Evolutionary conservation across 192 early-diverging fungal species (phyloP), one percentile per base, ranked within the genome.

Genomic region (Backusella morwellensis): DNA sequence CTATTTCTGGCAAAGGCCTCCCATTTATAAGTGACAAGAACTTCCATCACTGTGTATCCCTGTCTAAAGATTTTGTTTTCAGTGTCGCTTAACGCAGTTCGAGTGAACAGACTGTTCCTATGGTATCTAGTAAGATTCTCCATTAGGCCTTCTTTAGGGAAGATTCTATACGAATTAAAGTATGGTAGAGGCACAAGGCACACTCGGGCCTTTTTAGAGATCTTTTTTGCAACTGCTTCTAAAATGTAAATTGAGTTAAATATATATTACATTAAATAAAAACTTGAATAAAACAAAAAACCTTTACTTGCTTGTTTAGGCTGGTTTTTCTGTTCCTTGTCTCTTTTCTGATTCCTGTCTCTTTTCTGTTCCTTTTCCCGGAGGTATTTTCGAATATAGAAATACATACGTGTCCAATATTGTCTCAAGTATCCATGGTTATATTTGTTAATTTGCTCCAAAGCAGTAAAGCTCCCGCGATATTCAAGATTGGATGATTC

Each of bases 1-100:
- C 63, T 40, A 35, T 19, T 6, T 19, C 41, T 38, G 8, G 74
- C 74, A 50, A 75, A 75, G 6, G 21, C 32, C 14, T 44, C 38
- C 74, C 74, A 75, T 50, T 75, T 75, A 34, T 75, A 75, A 42
- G 38, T 21, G 5, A 75, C 29, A 26, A 75, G 17, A 19, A 66
- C 42, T 21, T 67, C 74, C 36, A 75, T 66, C 15, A 75, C 63
- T 35, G 74, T 63, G 23, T 75, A 66, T 44, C 66, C 74, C 8
- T 70, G 70, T 34, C 29, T 12, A 72, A 72, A 72, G 0, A 72
- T 72, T 19, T 72, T 44, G 21, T 50, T 72, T 29, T 63, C 56
- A 63, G 56, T 21, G 26, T 63, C 56, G 8, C 23, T 63, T 29
- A 63, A 29, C 12, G 56, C 56, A 29, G 56, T 63, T 63, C 56